These are phyloP conservation scores for Nicotiana otophora DNA, from an alignment of 257 asterid genomes.

Conservation along the genomic window DNA sequence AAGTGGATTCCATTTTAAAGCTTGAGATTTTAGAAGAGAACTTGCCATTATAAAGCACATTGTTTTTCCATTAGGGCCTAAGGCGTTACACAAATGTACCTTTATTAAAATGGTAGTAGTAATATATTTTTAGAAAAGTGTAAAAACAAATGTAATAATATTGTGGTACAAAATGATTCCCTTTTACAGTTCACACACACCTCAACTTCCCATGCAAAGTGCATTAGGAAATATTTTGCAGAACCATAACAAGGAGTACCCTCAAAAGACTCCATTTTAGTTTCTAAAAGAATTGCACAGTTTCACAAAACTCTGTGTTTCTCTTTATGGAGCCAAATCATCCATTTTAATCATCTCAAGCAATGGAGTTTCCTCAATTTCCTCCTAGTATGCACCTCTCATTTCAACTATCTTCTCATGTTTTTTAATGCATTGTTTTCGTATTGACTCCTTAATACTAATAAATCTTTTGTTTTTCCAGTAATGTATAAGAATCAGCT, in stretches of 20 bases:
- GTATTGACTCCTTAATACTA: background rate
- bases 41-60: too few species aligned
- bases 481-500: constrained; percentile 20
- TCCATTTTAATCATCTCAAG: background rate
- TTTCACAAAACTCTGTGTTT: too few species aligned
- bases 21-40: too few species aligned
- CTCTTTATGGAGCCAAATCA: too few species aligned
- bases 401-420: background rate
- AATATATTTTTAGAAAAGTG: too few species aligned
- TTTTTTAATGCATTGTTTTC: background rate
- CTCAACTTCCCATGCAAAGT: background rate
- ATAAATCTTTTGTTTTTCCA: background rate
- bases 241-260: background rate
- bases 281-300: background rate
- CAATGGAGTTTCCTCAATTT: background rate
- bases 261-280: background rate
- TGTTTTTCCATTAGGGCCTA: too few species aligned
- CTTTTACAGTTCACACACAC: background rate
- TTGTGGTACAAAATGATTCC: background rate
- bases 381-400: background rate
- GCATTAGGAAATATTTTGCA: background rate
- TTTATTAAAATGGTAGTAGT: too few species aligned
- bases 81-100: background rate
- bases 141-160: too few species aligned
- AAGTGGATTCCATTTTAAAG: too few species aligned